Evolutionary conservation across 495 filamentous ascomycete genomes (phyloP).

Genomic region (Thozetella sp.): DNA sequence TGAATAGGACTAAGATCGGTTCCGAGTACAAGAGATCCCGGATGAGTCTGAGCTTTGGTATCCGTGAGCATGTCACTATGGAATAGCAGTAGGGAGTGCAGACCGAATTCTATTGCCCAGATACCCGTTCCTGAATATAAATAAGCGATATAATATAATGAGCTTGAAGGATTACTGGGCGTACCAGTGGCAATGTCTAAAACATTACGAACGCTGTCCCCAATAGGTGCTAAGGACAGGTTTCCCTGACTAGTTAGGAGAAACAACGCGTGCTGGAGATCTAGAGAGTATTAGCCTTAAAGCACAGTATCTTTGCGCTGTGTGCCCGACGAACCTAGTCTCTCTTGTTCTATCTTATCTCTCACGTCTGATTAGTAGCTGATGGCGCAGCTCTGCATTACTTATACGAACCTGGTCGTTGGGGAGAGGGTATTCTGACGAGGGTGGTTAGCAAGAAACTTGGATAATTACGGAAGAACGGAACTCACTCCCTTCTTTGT

Average conservation of each 20-base stretch:
- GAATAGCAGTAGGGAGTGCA: too few relatives aligned
- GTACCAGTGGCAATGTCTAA: slow-evolving; percentile 39
- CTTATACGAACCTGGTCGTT: slow-evolving; percentile 22
- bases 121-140: slow-evolving; percentile 27
- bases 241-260: slow-evolving; percentile 40
- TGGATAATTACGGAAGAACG: background rate
- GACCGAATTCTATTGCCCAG: slow-evolving; percentile 35
- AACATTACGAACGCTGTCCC: slow-evolving; percentile 27
- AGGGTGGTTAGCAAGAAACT: slow-evolving; percentile 6
- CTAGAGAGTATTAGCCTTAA: background rate
- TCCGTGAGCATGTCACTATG: background rate
- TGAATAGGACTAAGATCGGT: slow-evolving; percentile 48
- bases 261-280: slow-evolving; percentile 43
- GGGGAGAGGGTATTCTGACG: slow-evolving; percentile 18
- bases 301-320: too few relatives aligned
- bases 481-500: slow-evolving; percentile 27
- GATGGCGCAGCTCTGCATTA: background rate
- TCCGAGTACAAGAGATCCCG: slow-evolving; percentile 26
- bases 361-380: background rate
- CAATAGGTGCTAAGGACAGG: slow-evolving; percentile 37
- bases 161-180: background rate
- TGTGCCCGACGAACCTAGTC: slow-evolving; percentile 30
- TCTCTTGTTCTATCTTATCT: slow-evolving; percentile 37
- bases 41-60: slow-evolving; percentile 2
- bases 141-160: slow-evolving; percentile 10